Conservation (phyloP, 2,329 filamentous ascomycete genomes). For the Diaporthe helianthi region DNA sequence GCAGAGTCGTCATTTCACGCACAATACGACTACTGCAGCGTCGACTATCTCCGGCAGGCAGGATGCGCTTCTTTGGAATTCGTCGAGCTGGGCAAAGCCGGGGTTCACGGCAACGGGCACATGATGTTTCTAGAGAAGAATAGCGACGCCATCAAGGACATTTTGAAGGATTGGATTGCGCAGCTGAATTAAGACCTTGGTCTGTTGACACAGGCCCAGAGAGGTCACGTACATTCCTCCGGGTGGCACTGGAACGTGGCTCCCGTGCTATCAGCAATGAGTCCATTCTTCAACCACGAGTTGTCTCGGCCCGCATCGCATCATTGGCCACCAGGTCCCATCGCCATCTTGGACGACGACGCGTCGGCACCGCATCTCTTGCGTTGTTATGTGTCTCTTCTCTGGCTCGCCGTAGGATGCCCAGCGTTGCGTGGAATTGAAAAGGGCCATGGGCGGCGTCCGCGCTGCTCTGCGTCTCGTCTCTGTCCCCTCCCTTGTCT, state of each 20-base stretch:
- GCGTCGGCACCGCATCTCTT: constrained; percentile 19
- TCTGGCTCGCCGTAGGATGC: neutral
- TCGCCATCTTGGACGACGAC: constrained; percentile 9
- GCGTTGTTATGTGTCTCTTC: constrained; percentile 10
- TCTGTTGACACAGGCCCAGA: neutral
- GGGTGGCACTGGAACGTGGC: constrained; percentile 12
- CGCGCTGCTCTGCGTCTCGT: neutral
- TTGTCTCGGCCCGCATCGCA: constrained; percentile 15
- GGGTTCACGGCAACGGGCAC: constrained; percentile 54
- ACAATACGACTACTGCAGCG: constrained; percentile 53
- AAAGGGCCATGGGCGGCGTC: constrained; percentile 9
- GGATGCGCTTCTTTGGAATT: constrained; percentile 41
- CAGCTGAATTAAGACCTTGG: neutral
- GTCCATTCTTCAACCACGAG: constrained; percentile 30
- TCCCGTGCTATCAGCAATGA: neutral
- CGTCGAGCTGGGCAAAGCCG: constrained; percentile 44
- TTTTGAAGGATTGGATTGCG: constrained; percentile 17
- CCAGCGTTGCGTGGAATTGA: constrained; percentile 2
- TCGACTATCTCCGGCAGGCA: constrained; percentile 51
- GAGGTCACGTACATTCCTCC: constrained; percentile 16
- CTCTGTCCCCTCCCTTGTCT: constrained; percentile 5
- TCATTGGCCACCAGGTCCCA: constrained; percentile 15
- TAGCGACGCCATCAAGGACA: constrained; percentile 46
- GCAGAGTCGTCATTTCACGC: constrained; percentile 53
- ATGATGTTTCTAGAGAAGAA: constrained; percentile 59